Percentiles rank a stretch among this genome's conserved stretches.
phyloP scores from a whole-genome alignment of 345 rosid species.

The Hibiscus tridactylites region DNA sequence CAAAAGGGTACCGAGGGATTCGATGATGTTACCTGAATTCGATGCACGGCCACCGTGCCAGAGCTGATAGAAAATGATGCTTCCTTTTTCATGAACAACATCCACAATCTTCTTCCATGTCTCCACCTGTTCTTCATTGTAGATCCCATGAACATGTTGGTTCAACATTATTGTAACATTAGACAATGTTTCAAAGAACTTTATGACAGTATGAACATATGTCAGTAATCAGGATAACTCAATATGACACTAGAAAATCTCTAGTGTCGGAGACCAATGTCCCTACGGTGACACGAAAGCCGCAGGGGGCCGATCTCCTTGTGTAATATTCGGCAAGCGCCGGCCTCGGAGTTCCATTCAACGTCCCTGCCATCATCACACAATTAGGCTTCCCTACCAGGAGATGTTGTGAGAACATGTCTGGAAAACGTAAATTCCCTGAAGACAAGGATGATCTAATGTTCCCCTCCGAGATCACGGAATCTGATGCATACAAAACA shows the following conservation, averaged over 20 bases:
- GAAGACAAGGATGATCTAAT: not conserved
- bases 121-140: conserved; percentile 64
- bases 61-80: conserved; percentile 70
- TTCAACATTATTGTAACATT: not conserved
- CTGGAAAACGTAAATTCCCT: not conserved
- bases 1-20: not conserved
- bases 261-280: conserved; percentile 41
- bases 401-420: not conserved
- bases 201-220: too few species aligned
- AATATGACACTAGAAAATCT: too few species aligned
- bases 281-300: conserved; percentile 75
- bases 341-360: conserved; percentile 51
- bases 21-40: conserved; percentile 17
- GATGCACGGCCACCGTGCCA: conserved; percentile 96
- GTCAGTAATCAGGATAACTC: too few species aligned
- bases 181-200: too few species aligned
- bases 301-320: conserved; percentile 72
- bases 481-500: too few species aligned
- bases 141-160: conserved; percentile 79
- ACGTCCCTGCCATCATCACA: conserved; percentile 40
- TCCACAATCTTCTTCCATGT: too few species aligned
- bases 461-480: not conserved
- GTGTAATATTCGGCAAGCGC: conserved; percentile 62
- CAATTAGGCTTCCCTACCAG: not conserved
- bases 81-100: conserved; percentile 72